Conservation (phyloP, 371 early-diverging fungal genomes). For the Mucor circinelloides region DNA sequence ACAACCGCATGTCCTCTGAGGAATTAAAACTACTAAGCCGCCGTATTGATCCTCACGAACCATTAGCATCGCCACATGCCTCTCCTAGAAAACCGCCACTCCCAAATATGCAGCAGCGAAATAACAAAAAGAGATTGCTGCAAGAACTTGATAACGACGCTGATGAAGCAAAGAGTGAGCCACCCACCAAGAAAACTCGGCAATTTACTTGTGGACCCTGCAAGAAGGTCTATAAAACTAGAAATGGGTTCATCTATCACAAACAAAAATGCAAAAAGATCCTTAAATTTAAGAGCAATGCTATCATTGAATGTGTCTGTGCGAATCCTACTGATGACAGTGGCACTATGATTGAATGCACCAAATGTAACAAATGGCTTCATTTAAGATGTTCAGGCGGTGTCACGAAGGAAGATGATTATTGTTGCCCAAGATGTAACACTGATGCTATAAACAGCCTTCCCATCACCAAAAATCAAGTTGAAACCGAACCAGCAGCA, state of each 20-base stretch:
- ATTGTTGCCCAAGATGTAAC: conserved; percentile 51
- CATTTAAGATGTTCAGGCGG: conserved; percentile 55
- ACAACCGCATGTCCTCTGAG: conserved; percentile 29
- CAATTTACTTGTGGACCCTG: conserved; percentile 49
- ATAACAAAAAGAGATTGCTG: neutral
- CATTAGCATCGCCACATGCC: conserved; percentile 34
- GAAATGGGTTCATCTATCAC: conserved; percentile 46
- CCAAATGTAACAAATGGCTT: conserved; percentile 56
- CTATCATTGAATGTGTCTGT: conserved; percentile 46
- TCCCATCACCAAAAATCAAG: neutral
- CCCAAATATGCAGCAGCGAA: conserved; percentile 15
- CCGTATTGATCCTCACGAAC: conserved; percentile 41
- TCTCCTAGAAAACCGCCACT: conserved; percentile 42
- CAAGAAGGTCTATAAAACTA: conserved; percentile 50
- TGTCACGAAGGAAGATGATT: conserved; percentile 37
- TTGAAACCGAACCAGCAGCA: neutral
- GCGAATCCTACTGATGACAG: conserved; percentile 30
- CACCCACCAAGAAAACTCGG: neutral
- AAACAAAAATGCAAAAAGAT: conserved; percentile 41
- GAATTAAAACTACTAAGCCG: conserved; percentile 43
- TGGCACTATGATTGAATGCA: conserved; percentile 58
- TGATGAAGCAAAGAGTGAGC: neutral
- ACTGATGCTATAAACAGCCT: neutral
- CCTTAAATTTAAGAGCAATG: conserved; percentile 8
- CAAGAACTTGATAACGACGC: neutral